Percentiles rank a stretch among this genome's conserved stretches.
phyloP scores from a whole-genome alignment of 495 filamentous ascomycete species.

The Daldinia caldariorum region DNA sequence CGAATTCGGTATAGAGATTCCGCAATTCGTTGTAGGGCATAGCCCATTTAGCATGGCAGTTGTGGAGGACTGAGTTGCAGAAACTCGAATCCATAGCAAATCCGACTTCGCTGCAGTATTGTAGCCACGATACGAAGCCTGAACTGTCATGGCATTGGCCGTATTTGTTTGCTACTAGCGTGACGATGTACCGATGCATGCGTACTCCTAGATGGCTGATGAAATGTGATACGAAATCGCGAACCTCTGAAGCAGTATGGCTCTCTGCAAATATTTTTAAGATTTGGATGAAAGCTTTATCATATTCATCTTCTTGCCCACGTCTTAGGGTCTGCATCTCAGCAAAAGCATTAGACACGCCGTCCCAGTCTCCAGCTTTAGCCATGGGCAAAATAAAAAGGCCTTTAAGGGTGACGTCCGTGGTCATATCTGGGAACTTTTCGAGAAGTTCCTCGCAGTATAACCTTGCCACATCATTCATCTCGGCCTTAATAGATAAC shows the following conservation, averaged over 20 bases:
- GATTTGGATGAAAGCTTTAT: constrained; percentile 53
- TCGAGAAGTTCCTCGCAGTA: constrained; percentile 41
- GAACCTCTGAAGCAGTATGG: constrained; percentile 54
- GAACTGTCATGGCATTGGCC: constrained; percentile 52
- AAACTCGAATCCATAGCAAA: constrained; percentile 51
- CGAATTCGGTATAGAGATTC: constrained; percentile 49
- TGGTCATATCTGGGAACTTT: constrained; percentile 34
- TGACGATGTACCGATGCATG: constrained; percentile 51
- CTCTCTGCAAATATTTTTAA: constrained; percentile 55
- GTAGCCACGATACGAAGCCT: constrained; percentile 52
- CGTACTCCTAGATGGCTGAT: constrained; percentile 47
- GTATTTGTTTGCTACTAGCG: constrained; percentile 59
- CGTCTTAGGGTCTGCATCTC: constrained; percentile 43
- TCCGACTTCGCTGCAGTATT: constrained; percentile 46
- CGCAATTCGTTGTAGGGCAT: constrained; percentile 54
- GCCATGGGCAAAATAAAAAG: constrained; percentile 54
- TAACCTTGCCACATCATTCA: constrained; percentile 43
- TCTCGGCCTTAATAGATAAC: constrained; percentile 50
- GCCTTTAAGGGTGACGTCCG: constrained; percentile 48
- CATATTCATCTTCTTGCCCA: constrained; percentile 35
- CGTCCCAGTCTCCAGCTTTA: constrained; percentile 57
- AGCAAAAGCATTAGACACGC: constrained; percentile 50
- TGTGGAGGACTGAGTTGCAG: constrained; percentile 55
- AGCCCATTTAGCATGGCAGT: constrained; percentile 49
- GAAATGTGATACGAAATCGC: constrained; percentile 54